These are phyloP conservation scores for Lophiotrema nucula DNA, from an alignment of 495 filamentous ascomycete species.

Conservation along the genomic window DNA sequence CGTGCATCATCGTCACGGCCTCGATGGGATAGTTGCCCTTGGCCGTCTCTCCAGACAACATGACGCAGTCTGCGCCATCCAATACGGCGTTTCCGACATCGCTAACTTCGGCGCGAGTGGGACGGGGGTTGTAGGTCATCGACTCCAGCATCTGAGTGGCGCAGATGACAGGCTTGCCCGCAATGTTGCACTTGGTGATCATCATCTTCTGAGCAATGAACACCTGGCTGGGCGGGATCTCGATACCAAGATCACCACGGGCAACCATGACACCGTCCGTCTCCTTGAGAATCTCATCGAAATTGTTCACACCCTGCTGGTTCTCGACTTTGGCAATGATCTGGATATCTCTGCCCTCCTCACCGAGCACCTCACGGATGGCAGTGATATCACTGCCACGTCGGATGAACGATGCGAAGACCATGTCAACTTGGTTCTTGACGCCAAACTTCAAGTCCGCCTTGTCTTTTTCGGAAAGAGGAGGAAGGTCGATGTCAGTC, in stretches of 20 bases:
- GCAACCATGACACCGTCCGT: slow-evolving; percentile 99
- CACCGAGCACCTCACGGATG: slow-evolving; percentile 87
- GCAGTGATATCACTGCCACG: slow-evolving; percentile 84
- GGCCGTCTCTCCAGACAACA: slow-evolving; percentile 98
- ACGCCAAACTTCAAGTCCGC: slow-evolving; percentile 90
- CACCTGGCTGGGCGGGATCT: slow-evolving; percentile 96
- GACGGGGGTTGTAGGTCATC: slow-evolving; percentile 99
- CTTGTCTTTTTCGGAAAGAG: slow-evolving; percentile 98
- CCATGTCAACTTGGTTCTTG: slow-evolving; percentile 97
- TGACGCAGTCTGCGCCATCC: slow-evolving; percentile 98
- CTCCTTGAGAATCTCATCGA: slow-evolving; percentile 91
- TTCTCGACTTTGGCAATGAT: slow-evolving; percentile 99
- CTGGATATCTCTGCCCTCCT: slow-evolving; percentile 94
- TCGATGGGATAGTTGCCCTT: slow-evolving; percentile 94
- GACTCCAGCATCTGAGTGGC: slow-evolving; percentile 93
- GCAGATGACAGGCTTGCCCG: slow-evolving; percentile 97
- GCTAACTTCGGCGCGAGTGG: slow-evolving; percentile 95
- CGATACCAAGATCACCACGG: slow-evolving; percentile 96
- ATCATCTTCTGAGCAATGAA: slow-evolving; percentile 99
- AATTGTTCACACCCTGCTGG: slow-evolving; percentile 98
- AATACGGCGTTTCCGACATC: slow-evolving; percentile 98
- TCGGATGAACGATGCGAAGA: slow-evolving; percentile 98
- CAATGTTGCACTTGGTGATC: slow-evolving; percentile 99
- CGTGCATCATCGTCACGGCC: slow-evolving; percentile 95
- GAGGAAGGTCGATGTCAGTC: slow-evolving; percentile 96